Percentiles rank a stretch among this genome's conserved stretches.
These are phyloP conservation scores for Auxenochlorella pyrenoidosa DNA, from an alignment of 139 green algal species.

Conservation along the genomic window DNA sequence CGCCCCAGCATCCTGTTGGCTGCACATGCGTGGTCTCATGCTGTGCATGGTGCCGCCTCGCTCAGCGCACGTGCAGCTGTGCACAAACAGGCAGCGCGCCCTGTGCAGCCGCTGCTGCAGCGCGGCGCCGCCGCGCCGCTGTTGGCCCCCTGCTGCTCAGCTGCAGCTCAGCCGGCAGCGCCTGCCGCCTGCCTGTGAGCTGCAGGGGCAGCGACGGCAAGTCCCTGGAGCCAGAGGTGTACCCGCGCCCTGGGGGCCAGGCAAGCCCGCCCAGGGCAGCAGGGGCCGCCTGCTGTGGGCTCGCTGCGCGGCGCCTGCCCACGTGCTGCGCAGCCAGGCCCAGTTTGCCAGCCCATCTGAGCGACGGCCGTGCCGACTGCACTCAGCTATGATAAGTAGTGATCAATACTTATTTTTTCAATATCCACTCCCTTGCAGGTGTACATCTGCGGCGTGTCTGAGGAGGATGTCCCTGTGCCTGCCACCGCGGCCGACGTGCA, in stretches of 20 bases:
- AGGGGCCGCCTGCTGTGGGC: background rate
- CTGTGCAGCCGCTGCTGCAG: too few species aligned
- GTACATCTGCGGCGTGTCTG: constrained; percentile 77
- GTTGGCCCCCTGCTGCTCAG: background rate
- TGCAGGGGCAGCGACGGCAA: constrained; percentile 37
- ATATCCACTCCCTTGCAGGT: constrained; percentile 24
- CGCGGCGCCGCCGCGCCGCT: too few species aligned
- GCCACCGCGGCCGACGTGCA: constrained; percentile 55
- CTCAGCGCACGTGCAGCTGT: too few species aligned
- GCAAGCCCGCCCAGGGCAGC: background rate
- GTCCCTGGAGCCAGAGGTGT: constrained; percentile 78
- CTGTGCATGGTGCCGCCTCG: background rate
- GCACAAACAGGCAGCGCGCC: too few species aligned
- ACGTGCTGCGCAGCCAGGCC: background rate
- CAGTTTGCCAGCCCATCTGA: background rate
- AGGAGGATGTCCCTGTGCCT: constrained; percentile 60
- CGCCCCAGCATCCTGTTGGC: too few species aligned
- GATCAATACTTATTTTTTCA: background rate
- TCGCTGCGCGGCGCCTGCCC: background rate
- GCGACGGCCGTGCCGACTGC: background rate
- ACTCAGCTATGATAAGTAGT: background rate
- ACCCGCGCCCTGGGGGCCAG: constrained; percentile 78
- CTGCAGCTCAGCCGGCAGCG: background rate
- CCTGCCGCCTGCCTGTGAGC: background rate
- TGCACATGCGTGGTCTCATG: background rate